phyloP scores from a whole-genome alignment of 352 stramenopile genomes.

The Blastocystis sp. region DNA sequence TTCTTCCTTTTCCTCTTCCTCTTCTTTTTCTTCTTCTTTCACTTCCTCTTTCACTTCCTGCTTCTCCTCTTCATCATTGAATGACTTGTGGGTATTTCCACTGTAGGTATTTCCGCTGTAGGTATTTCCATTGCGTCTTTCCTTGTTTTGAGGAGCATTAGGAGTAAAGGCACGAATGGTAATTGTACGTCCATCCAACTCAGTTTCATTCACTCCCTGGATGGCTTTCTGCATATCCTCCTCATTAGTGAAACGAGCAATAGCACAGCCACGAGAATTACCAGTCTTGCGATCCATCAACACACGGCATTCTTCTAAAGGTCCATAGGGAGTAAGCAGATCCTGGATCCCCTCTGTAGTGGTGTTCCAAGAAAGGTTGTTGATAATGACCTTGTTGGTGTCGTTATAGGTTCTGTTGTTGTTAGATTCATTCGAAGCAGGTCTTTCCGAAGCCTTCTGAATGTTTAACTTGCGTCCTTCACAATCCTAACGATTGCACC shows the following conservation, averaged over 20 bases:
- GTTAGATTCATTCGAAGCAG: too few species aligned
- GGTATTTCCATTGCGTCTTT: neutral
- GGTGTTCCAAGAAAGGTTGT: slow-evolving; percentile 47
- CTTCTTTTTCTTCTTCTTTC: neutral
- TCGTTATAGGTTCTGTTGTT: slow-evolving; percentile 33
- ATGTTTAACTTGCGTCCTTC: slow-evolving; percentile 29
- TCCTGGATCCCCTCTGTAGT: neutral
- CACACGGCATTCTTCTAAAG: slow-evolving; percentile 25
- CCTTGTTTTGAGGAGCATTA: neutral
- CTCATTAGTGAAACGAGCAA: slow-evolving; percentile 46
- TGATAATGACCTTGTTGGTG: slow-evolving; percentile 52
- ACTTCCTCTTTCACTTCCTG: slow-evolving; percentile 7
- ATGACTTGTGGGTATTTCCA: neutral
- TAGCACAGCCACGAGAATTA: neutral
- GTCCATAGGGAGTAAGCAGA: neutral
- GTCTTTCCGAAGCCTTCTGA: neutral
- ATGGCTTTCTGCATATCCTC: slow-evolving; percentile 57
- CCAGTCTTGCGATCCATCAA: slow-evolving; percentile 29
- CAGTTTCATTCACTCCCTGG: slow-evolving; percentile 16
- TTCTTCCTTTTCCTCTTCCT: slow-evolving; percentile 3
- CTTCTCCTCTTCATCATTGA: neutral
- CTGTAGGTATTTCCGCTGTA: neutral
- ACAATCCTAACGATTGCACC: neutral
- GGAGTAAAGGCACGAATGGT: slow-evolving; percentile 33
- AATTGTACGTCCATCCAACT: slow-evolving; percentile 55